phyloP scores from a whole-genome alignment of 2,329 filamentous ascomycete genomes.

The Phoma sp. region DNA sequence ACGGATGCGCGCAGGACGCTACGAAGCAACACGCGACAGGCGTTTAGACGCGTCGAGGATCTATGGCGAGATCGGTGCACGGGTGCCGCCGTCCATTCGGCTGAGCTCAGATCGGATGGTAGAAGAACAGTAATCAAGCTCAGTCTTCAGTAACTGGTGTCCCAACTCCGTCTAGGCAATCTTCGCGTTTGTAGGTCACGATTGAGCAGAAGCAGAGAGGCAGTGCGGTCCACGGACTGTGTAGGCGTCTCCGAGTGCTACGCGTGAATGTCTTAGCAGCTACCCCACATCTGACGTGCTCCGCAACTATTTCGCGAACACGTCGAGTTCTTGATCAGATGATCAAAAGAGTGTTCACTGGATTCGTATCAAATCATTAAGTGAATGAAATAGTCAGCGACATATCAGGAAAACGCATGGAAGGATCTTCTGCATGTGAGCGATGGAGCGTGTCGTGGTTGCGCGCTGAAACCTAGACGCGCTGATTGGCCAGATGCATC shows the following conservation, averaged over 20 bases:
- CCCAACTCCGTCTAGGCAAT: too few relatives aligned
- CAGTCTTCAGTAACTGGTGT: too few relatives aligned
- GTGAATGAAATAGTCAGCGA: not conserved
- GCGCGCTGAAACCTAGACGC: slow-evolving; percentile 23
- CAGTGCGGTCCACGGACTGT: not conserved
- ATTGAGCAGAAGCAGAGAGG: too few relatives aligned
- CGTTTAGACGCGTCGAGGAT: slow-evolving; percentile 45
- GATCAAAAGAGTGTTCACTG: not conserved
- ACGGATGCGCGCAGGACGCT: slow-evolving; percentile 16
- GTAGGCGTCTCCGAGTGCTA: not conserved
- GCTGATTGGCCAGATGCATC: slow-evolving; percentile 31
- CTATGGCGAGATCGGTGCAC: slow-evolving; percentile 30
- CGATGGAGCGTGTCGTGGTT: slow-evolving; percentile 30
- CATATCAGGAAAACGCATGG: slow-evolving; percentile 8
- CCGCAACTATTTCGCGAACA: not conserved
- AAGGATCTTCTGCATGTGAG: slow-evolving; percentile 24
- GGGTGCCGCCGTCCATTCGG: slow-evolving; percentile 19
- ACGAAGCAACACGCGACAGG: slow-evolving; percentile 30
- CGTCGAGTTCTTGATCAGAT: not conserved
- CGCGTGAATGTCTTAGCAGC: not conserved
- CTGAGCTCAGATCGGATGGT: not conserved
- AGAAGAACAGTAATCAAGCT: too few relatives aligned
- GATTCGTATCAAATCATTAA: not conserved
- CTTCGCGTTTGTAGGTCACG: too few relatives aligned
- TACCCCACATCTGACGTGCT: slow-evolving; percentile 12